Conservation (phyloP, 257 asterid species). For the Gentiana dahurica region DNA sequence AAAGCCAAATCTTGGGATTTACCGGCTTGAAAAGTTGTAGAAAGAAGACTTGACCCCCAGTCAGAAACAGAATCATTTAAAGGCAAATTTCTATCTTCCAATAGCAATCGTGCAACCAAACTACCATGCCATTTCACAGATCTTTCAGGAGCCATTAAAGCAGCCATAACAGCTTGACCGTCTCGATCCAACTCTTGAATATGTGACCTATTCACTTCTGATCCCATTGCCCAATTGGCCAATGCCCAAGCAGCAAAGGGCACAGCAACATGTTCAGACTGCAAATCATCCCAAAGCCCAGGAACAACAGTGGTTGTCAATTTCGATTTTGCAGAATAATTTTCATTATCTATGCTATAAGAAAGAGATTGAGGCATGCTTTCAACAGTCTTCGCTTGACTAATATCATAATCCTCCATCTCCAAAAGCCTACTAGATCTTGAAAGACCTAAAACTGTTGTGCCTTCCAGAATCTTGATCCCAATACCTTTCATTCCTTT, state of each 20-base stretch:
- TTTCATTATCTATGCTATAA: constrained; percentile 46
- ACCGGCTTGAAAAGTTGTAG: constrained; percentile 86
- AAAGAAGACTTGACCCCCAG: constrained; percentile 88
- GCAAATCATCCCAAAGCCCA: constrained; percentile 99
- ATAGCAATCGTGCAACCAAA: constrained; percentile 75
- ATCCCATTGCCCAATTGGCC: constrained; percentile 98
- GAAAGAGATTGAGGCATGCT: constrained; percentile 25
- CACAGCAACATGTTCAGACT: constrained; percentile 88
- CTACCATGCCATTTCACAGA: constrained; percentile 99
- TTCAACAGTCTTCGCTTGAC: constrained; percentile 18
- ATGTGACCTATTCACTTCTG: constrained; percentile 76
- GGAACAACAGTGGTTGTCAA: constrained; percentile 68
- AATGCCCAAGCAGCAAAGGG: constrained; percentile 99
- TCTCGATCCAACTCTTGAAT: constrained; percentile 90
- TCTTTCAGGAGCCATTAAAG: constrained; percentile 94
- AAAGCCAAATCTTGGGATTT: constrained; percentile 70
- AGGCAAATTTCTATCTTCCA: constrained; percentile 77
- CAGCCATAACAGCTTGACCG: constrained; percentile 85
- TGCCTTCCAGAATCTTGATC: constrained; percentile 93
- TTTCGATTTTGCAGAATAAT: constrained; percentile 28
- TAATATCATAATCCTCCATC: constrained; percentile 37
- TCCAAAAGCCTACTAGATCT: constrained; percentile 48
- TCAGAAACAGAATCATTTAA: constrained; percentile 70
- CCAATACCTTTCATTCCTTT: constrained; percentile 88
- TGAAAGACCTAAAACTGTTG: constrained; percentile 79